Evolutionary conservation across 108 stramenopile genomes (phyloP).

Genomic region (Nannochloropsis salina): DNA sequence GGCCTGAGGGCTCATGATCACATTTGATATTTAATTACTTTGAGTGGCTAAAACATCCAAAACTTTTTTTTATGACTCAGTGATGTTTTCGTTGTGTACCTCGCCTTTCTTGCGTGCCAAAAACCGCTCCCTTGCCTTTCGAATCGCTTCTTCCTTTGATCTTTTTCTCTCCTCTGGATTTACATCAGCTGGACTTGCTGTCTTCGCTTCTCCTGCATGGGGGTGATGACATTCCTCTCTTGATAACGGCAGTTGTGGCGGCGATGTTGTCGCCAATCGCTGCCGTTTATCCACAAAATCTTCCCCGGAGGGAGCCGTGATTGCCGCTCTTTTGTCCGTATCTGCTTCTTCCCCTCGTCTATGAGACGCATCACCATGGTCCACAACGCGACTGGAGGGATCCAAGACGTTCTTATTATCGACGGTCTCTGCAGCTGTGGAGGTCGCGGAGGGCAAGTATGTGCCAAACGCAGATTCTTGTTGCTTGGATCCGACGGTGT

Average conservation of each 20-base stretch:
- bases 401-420: too few relatives aligned
- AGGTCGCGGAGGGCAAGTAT: not conserved
- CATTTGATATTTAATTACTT: too few relatives aligned
- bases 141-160: conserved; percentile 40
- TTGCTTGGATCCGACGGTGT: conserved; percentile 45
- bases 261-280: not conserved
- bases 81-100: not conserved
- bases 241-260: not conserved
- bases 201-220: not conserved
- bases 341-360: too few relatives aligned
- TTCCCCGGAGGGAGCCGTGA: not conserved
- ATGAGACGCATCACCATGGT: too few relatives aligned
- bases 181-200: not conserved
- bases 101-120: conserved; percentile 43
- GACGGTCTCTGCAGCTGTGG: too few relatives aligned
- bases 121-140: conserved; percentile 39
- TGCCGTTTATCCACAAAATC: not conserved
- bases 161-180: conserved; percentile 20
- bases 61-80: not conserved
- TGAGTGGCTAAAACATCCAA: not conserved
- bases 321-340: too few relatives aligned
- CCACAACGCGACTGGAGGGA: too few relatives aligned
- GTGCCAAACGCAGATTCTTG: conserved; percentile 24
- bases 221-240: not conserved
- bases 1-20: too few relatives aligned